Evolutionary conservation across 2,329 filamentous ascomycete species (phyloP), one percentile per base, ranked within the genome.

Genomic region (Fusarium penzigii): DNA sequence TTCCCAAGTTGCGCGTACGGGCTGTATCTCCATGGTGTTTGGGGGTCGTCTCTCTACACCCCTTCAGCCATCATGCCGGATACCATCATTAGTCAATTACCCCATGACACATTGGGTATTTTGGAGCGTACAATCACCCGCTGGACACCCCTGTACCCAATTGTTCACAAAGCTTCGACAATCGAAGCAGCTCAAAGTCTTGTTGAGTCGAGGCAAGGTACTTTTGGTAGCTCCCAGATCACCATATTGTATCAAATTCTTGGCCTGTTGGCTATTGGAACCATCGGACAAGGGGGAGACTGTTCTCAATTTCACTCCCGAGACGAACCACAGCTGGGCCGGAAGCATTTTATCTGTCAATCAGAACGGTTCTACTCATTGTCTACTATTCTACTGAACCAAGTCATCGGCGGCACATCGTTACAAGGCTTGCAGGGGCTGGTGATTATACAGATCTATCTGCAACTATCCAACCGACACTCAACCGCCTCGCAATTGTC

Each of bases 1-100:
- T 61, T 66, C 12, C 63, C 64, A 2, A 64, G 60, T 29, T 57
- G 59, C 14, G 55, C 59, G 1, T 65, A 65, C 17, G 53, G 58
- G 10, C 12, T 66, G 3, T 57, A 66, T 32, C 34, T 65, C 1
- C 57, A 63, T 29, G 54, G 49, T 20, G 45, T 56, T 5, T 65
- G 63, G 63, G 58, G 47, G 5, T 20, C 55, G 2, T 56, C 57
- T 1, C 7, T 41, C 11, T 39, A 39, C 2, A 13, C 44, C 2
- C 29, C 41, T 8, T 44, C 48, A 0, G 44, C 51, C 1, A 12
- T 52, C 6, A 9, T 62, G 4, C 36, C 25, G 1, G 46, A 52
- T n/a, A n/a, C n/a, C 2, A 52, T 65, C 10, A 12, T 59, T 5
- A 29, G 36, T 8, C 53, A 53, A 6, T 29, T 65, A 2, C 62